Percentiles rank a stretch among this genome's conserved stretches.
These are phyloP conservation scores for Novymonas esmeraldas DNA, from an alignment of 208 protist genomes.

Conservation along the genomic window DNA sequence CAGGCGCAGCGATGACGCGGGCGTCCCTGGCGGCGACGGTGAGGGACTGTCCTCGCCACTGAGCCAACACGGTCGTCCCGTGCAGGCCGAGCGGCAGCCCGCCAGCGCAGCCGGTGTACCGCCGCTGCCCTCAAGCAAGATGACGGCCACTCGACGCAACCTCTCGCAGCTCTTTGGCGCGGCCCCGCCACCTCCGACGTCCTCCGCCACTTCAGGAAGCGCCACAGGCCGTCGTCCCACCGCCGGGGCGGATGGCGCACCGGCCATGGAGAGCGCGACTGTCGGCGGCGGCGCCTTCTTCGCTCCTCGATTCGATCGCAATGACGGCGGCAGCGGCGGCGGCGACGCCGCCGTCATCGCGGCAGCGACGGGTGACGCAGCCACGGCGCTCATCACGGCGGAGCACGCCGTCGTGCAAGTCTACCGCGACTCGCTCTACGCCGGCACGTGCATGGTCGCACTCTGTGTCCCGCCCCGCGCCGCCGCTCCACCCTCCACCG, in stretches of 20 bases:
- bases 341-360: not conserved
- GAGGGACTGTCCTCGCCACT: no score
- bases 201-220: not conserved
- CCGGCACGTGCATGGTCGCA: conserved; percentile 55
- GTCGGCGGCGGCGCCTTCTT: not conserved
- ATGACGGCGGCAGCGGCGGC: not conserved
- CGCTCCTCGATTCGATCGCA: conserved; percentile 7
- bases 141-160: conserved; percentile 24
- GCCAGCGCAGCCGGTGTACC: not conserved
- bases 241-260: not conserved
- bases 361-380: not conserved
- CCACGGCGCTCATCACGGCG: conserved; percentile 34
- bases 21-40: no score
- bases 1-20: not conserved
- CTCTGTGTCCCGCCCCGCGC: conserved; percentile 45
- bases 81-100: no score
- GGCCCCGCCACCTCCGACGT: not conserved
- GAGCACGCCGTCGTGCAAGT: conserved; percentile 50
- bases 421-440: conserved; percentile 45
- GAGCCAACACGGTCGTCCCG: no score
- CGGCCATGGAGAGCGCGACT: not conserved
- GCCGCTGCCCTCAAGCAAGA: conserved; percentile 12
- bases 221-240: no score
- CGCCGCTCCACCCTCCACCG: conserved; percentile 8
- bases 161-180: conserved; percentile 25